A percentile compares a stretch with the other conserved stretches of the same genome.
These are phyloP conservation scores for Podospora fimiseda DNA, from an alignment of 495 filamentous ascomycete species.

Conservation along the genomic window DNA sequence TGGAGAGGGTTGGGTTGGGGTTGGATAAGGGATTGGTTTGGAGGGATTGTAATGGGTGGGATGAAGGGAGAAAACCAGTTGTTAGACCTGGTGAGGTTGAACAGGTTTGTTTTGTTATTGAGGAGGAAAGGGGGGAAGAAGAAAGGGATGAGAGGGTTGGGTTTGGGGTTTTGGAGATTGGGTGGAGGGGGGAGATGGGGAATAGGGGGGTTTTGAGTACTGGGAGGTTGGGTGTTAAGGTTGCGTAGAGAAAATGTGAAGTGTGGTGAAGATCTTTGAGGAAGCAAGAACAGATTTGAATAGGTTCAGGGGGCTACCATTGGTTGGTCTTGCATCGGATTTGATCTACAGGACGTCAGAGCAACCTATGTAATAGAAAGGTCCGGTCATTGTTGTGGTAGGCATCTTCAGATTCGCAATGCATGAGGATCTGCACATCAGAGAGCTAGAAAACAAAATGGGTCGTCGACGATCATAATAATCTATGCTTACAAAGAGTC, in stretches of 20 bases:
- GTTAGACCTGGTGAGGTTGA: constrained; percentile 80
- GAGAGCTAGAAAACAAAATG: too few species aligned
- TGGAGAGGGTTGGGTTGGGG: constrained; percentile 52
- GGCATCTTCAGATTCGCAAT: too few species aligned
- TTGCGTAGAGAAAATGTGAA: constrained; percentile 14
- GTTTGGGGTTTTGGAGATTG: constrained; percentile 76
- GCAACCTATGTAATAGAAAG: too few species aligned
- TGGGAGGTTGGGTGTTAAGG: constrained; percentile 62
- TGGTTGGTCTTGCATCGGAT: too few species aligned
- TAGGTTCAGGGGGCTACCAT: too few species aligned
- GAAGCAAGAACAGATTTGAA: too few species aligned
- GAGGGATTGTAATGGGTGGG: constrained; percentile 47
- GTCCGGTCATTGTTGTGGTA: too few species aligned
- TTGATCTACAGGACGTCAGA: too few species aligned
- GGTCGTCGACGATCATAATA: too few species aligned
- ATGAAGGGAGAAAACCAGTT: constrained; percentile 48
- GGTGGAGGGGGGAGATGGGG: constrained; percentile 86
- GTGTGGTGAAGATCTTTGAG: too few species aligned
- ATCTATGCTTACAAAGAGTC: too few species aligned
- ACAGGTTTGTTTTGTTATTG: constrained; percentile 84
- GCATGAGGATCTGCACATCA: too few species aligned
- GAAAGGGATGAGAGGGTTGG: constrained; percentile 54
- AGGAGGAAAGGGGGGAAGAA: constrained; percentile 56
- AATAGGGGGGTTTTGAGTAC: constrained; percentile 83
- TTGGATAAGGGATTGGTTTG: constrained; percentile 42